Base-by-base conservation (phyloP, 1,284 basidiomycete genomes). In the Veloboletus limbatus region DNA sequence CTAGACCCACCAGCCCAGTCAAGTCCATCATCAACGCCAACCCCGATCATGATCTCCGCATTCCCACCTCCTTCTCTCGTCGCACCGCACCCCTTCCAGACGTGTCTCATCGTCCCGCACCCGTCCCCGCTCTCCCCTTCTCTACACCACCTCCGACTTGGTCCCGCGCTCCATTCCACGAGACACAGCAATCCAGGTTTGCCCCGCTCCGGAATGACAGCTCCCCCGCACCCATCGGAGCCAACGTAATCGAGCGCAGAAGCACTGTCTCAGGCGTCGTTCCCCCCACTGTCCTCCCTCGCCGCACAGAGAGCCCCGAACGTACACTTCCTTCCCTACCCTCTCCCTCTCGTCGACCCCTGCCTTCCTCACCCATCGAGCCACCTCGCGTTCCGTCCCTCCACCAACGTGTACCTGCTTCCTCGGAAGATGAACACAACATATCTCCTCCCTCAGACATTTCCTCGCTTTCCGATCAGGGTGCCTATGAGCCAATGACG, bases 251-350 rank as follows among this genome's bases (percentile, higher is more conserved):
- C 33, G 64, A 60, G 14, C 57, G 58, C 37, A 54, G 62, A 39
- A 62, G 54, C 45, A 66, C 60, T 2, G 56, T 66, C n/a, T 66
- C 65, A 1, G 62, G 59, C 6, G 30, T 32, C 30, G 25, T 22
- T 4, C 35, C 55, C 3, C 39, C 47, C 10, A 18, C 42, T n/a
- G 30, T 26, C n/a, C 35, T 36, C 34, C 16, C 21, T 16, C 41
- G 18, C 7, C 57, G 38, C 26, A 13, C 43, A 17, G 44, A 34
- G 14, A 59, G 54, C 20, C 49, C 60, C 2, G 45, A 61, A 13
- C 58, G 38, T 16, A n/a, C 38, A 18, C 50, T 42, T 6, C 36
- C 44, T 10, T 8, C 34, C 6, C 48, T 51, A 31, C 25, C 50
- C 2, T 62, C 59, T 4, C 47, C 62, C 8, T 20, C 62, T 31